Evolutionary conservation across 108 stramenopile genomes (phyloP), one percentile per base, ranked within the genome.

Genomic region (Cyclotella sp.): DNA sequence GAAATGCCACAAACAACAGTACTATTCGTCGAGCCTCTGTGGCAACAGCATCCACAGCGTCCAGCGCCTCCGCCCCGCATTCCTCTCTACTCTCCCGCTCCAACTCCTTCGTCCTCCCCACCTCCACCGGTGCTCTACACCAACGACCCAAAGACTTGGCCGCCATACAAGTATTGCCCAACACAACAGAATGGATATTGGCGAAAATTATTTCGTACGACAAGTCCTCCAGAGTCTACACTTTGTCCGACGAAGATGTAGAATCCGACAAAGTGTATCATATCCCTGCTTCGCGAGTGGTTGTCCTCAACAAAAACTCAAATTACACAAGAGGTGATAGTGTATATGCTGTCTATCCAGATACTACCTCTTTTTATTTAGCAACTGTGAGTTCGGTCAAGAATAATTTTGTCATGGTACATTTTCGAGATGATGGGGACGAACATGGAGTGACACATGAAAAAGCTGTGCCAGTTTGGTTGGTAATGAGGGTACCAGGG

Each of bases 281-380:
- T 34, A 79, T 95, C 8, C 89, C 94, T 12, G 88, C 89, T 59
- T 67, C 73, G 9, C 88, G 89, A 65, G 91, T 93, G 4, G 80
- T 90, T 11, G 63, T 86, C 27, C 76, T 93, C 22, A 77, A 84
- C 16, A 70, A 76, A 11, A 68, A 63, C 16, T 63, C 64, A 47
- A 68, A 51, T 27, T 81, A 67, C 73, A 40, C 43, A 19, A 41
- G 76, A 24, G 91, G 91, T 6, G 94, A 95, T 49, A 66, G 54
- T 1, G 79, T 95, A 12, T 92, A 81, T 85, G 94, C 91, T 24
- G 88, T 95, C 4, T 95, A 95, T 77, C 94, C 94, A 0, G 94
- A 95, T 68, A 95, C 94, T 1, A 95, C 94, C 14, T 81, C 89
- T 9, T 95, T 95, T 68, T 95, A 95, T 81, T 88, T 82, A 54